Evolutionary conservation across 2,329 filamentous ascomycete species (phyloP).

Genomic region (Pestalotiopsis sp.): DNA sequence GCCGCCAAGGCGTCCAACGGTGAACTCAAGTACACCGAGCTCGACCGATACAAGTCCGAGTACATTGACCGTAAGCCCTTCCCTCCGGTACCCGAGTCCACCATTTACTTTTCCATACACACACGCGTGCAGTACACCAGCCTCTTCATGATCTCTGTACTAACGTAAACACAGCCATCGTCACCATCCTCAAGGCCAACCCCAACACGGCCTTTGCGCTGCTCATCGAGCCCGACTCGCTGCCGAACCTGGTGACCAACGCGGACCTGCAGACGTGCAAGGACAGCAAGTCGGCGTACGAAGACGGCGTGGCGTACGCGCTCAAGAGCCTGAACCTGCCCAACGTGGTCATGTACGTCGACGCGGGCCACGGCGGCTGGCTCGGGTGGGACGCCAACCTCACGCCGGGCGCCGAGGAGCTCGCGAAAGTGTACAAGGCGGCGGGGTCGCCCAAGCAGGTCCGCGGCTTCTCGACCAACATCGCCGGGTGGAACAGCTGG

Average conservation of each 20-base stretch:
- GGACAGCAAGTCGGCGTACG: conserved; percentile 50
- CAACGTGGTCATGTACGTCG: conserved; percentile 62
- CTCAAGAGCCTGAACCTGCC: conserved; percentile 52
- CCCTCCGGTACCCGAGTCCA: not conserved
- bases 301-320: conserved; percentile 51
- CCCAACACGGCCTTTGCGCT: conserved; percentile 49
- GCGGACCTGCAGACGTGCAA: conserved; percentile 52
- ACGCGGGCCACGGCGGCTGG: conserved; percentile 63
- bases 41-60: conserved; percentile 52
- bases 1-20: conserved; percentile 63
- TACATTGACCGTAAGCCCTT: conserved; percentile 49
- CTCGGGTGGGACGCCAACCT: conserved; percentile 62
- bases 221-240: conserved; percentile 58
- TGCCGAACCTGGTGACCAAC: conserved; percentile 64
- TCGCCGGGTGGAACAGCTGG: conserved; percentile 59
- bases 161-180: conserved; percentile 34
- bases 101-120: not conserved
- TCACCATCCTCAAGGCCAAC: conserved; percentile 45
- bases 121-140: not conserved
- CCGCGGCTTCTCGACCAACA: conserved; percentile 56
- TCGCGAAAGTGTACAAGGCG: conserved; percentile 52
- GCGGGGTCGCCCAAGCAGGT: conserved; percentile 50
- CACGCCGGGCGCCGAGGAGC: conserved; percentile 50
- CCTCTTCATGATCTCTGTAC: not conserved
- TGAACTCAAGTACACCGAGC: conserved; percentile 54